Conservation (phyloP, 2,329 filamentous ascomycete species). For the Emmonsiellopsis sp. region DNA sequence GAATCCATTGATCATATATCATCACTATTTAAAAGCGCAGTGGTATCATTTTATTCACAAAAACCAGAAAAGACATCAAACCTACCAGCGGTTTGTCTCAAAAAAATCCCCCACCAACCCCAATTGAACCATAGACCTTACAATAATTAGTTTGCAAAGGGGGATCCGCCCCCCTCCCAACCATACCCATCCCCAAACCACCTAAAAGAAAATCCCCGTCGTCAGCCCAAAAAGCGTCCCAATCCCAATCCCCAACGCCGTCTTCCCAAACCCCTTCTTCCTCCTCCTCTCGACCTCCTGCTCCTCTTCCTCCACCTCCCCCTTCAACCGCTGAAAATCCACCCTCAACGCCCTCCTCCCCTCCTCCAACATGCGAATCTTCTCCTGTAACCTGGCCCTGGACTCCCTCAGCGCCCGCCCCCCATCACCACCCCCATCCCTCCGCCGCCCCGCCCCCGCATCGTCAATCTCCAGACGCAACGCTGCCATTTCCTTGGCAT, state of each 20-base stretch:
- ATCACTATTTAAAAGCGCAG: too few relatives aligned
- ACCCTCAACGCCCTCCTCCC: neutral
- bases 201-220: constrained; percentile 1
- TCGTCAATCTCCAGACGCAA: neutral
- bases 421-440: neutral
- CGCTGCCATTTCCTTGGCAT: neutral
- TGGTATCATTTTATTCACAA: too few relatives aligned
- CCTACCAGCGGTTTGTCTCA: too few relatives aligned
- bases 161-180: too few relatives aligned
- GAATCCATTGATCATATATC: too few relatives aligned
- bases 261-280: neutral
- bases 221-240: neutral
- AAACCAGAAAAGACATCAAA: too few relatives aligned
- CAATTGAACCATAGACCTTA: too few relatives aligned
- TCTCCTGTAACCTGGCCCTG: neutral
- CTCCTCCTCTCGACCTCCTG: neutral
- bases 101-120: too few relatives aligned
- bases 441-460: neutral
- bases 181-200: neutral
- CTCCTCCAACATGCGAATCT: neutral
- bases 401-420: neutral
- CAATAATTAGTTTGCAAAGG: too few relatives aligned
- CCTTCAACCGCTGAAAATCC: neutral
- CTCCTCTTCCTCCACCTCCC: neutral
- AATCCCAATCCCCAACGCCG: constrained; percentile 1